Evolutionary conservation across 2,329 filamentous ascomycete species (phyloP), one percentile per base, ranked within the genome.

Genomic region (Fusarium lyarnte): DNA sequence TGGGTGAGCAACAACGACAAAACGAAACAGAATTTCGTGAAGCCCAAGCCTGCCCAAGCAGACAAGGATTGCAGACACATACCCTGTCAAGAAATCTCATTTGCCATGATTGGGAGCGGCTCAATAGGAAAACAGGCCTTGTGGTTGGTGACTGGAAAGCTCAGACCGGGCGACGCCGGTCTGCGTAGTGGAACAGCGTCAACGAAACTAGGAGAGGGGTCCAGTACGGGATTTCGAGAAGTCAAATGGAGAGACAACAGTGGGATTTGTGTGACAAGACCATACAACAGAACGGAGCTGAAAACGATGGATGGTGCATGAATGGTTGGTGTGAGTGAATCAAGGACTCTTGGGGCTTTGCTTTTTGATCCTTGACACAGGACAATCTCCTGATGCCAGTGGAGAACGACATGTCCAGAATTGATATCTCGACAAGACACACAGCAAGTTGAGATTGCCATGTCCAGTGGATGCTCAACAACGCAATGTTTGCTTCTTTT

Each of bases 191-290:
- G 61, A 58, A 51, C 54, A 69, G 39, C 39, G 33, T 73, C 39
- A 52, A 73, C 25, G 54, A 51, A 68, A 39, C 51, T 58, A 63
- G 51, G 57, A 55, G 67, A 66, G 64, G 64, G 63, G 67, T 42
- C 27, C 31, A 55, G 43, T 47, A 53, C 53, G 39, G 66, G 31
- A 55, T 47, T 63, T 63, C n/a, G 43, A 58, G 58, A 70, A 60
- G 63, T 64, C 54, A 59, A 68, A 58, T 58, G 46, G 62, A 66
- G 65, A 75, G 67, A 76, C 67, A 70, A 36, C 54, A 62, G 69
- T 76, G 74, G 74, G 72, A 75, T 51, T 66, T 65, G 70, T 70
- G 68, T 53, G 55, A 75, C 74, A 41, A 66, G 49, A 49, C 55
- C 49, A 63, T 54, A 58, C 49, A 46, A 43, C n/a, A 46, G 36